Evolutionary conservation across 2,329 filamentous ascomycete genomes (phyloP), one percentile per base, ranked within the genome.

Genomic region (Xylaria sp.): DNA sequence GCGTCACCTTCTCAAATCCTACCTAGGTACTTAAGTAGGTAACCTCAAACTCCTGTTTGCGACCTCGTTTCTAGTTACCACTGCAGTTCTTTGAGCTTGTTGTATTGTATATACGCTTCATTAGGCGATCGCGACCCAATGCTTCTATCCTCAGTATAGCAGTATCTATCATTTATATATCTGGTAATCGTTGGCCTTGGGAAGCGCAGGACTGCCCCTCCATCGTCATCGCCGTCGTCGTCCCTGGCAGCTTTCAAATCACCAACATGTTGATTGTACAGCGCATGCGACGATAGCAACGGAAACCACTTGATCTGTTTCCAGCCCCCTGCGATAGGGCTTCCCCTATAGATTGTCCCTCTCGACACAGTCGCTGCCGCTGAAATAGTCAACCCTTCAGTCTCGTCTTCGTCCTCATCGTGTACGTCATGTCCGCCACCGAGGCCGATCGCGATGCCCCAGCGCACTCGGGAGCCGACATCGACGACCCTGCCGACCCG

Each of bases 401-500:
- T 4, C 20, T 25, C n/a, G 13, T 58, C 9, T 28, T 12, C 28
- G 51, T 41, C 9, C 23, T 12, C 28, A 51, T 41, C 44, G 1
- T 25, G 20, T 34, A 37, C 63, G 39, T 52, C 48, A 80, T 79
- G 77, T 71, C 76, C n/a, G 67, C 74, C 23, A 51, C 70, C 55
- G 69, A 76, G 34, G 74, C 71, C 76, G 68, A 74, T 9, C 72
- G 66, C 76, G 67, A 74, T 7, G 74, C 77, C 52, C 80, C 80
- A 8, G 72, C 75, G 18, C 74, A 75, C 56, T 82, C 82, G 25
- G 75, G 76, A 20, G 80, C 82, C 41, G 85, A 87, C 18, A 78
- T 81, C 15, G 80, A 80, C 57, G 86, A 88, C 20, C 78, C 81
- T 9, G 81, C 80, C 63, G 85, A 88, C 46, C 75, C 82, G 1